phyloP scores from a whole-genome alignment of 306 rosid species.

The Corylus heterophylla region DNA sequence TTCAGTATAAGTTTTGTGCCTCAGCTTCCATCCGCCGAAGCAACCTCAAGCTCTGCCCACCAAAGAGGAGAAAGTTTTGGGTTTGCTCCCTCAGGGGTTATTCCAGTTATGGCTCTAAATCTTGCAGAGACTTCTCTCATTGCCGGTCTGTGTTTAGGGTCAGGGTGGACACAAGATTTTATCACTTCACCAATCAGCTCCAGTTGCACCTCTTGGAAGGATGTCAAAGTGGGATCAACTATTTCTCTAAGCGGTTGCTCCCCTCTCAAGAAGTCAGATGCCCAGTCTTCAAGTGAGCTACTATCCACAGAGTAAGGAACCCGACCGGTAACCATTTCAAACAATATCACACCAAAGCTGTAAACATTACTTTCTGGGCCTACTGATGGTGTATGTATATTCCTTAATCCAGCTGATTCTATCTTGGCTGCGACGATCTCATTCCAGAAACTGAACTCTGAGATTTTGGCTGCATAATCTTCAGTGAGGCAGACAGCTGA shows the following conservation, averaged over 20 bases:
- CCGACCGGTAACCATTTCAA: slow-evolving; percentile 80
- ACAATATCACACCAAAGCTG: slow-evolving; percentile 72
- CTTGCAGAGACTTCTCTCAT: slow-evolving; percentile 60
- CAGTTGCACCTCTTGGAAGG: slow-evolving; percentile 59
- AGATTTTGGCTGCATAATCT: slow-evolving; percentile 80
- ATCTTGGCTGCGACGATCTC: slow-evolving; percentile 43
- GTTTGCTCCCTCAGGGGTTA: slow-evolving; percentile 72
- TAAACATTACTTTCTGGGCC: slow-evolving; percentile 61
- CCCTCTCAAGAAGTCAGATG: slow-evolving; percentile 52
- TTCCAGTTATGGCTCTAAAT: slow-evolving; percentile 69
- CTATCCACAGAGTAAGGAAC: slow-evolving; percentile 63
- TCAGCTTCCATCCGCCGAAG: slow-evolving; percentile 60
- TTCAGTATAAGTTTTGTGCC: background rate
- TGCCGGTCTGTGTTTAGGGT: slow-evolving; percentile 53
- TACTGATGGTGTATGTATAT: slow-evolving; percentile 34
- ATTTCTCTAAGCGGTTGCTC: slow-evolving; percentile 51
- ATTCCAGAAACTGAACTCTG: slow-evolving; percentile 61
- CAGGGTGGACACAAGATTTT: slow-evolving; percentile 52
- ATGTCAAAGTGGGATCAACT: slow-evolving; percentile 70
- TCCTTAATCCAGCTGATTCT: slow-evolving; percentile 30
- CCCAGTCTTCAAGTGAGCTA: slow-evolving; percentile 64
- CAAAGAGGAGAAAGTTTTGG: slow-evolving; percentile 92
- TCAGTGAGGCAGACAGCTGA: slow-evolving; percentile 66
- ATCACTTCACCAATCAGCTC: slow-evolving; percentile 57
- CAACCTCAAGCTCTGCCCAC: slow-evolving; percentile 99